Conservation (phyloP, 2,329 filamentous ascomycete species). For the Apiospora saccharicola region DNA sequence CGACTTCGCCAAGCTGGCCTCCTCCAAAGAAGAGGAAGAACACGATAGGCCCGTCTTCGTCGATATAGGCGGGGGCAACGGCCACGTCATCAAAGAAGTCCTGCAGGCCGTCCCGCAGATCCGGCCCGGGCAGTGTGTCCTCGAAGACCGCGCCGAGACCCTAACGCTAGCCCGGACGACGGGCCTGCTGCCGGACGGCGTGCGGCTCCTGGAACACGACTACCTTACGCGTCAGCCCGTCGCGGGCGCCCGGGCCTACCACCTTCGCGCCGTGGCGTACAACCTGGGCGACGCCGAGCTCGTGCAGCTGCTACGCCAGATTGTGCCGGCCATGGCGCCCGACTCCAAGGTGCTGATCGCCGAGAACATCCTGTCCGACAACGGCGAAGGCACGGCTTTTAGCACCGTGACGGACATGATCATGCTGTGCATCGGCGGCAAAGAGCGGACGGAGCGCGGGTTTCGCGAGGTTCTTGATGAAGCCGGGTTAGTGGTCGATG, state of each 20-base stretch:
- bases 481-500: no score
- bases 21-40: neutral
- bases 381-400: no score
- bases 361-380: no score
- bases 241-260: neutral
- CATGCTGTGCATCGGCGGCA: no score
- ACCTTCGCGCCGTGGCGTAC: neutral
- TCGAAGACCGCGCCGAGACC: neutral
- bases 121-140: neutral
- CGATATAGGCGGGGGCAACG: constrained; percentile 28
- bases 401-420: no score
- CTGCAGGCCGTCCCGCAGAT: neutral
- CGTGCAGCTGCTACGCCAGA: no score
- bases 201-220: constrained; percentile 13
- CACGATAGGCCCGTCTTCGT: constrained; percentile 33
- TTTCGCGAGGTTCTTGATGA: no score
- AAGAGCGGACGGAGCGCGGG: no score
- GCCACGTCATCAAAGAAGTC: constrained; percentile 1
- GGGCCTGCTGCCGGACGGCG: neutral
- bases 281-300: no score
- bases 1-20: no score
- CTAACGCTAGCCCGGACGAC: neutral
- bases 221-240: neutral
- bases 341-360: no score
- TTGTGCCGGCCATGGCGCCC: no score